A percentile compares a stretch with the other conserved stretches of the same genome.
phyloP scores from a whole-genome alignment of 345 rosid species.

The Acer saccharum region DNA sequence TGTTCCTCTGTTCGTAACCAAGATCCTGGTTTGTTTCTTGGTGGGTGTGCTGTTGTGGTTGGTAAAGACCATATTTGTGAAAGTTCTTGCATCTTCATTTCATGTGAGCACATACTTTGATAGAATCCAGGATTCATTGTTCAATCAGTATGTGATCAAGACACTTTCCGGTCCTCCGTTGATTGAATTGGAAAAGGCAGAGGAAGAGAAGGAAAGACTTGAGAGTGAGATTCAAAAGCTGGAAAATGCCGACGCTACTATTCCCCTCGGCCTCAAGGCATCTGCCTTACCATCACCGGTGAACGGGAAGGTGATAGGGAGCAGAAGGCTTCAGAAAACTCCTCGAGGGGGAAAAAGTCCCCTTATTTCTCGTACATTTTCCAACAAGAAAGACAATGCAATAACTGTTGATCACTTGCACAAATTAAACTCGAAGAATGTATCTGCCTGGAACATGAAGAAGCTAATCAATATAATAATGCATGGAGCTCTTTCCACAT shows the following conservation, averaged over 20 bases:
- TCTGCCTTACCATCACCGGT: conserved; percentile 34
- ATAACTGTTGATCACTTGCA: conserved; percentile 76
- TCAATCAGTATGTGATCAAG: conserved; percentile 79
- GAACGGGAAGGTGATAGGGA: conserved; percentile 32
- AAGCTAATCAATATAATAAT: conserved; percentile 68
- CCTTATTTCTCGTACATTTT: conserved; percentile 43
- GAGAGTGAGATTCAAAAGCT: conserved; percentile 40
- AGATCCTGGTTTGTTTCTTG: conserved; percentile 64
- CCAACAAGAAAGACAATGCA: conserved; percentile 48
- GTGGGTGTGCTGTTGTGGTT: no score
- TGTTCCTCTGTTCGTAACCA: no score
- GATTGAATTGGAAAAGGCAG: conserved; percentile 45
- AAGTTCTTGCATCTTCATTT: no score
- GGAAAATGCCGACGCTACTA: conserved; percentile 42
- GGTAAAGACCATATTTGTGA: no score
- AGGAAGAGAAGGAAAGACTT: conserved; percentile 56
- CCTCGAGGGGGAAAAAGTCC: conserved; percentile 48
- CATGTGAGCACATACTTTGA: no score
- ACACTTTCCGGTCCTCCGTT: conserved; percentile 79
- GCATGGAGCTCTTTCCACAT: conserved; percentile 70
- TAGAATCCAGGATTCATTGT: no score
- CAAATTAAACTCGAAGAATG: conserved; percentile 70
- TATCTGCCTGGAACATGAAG: conserved; percentile 99
- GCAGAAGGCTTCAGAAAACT: conserved; percentile 46
- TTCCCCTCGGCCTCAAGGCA: conserved; percentile 47